phyloP scores from a whole-genome alignment of 805 yeast genomes.

The Metschnikowia bowlesiae region DNA sequence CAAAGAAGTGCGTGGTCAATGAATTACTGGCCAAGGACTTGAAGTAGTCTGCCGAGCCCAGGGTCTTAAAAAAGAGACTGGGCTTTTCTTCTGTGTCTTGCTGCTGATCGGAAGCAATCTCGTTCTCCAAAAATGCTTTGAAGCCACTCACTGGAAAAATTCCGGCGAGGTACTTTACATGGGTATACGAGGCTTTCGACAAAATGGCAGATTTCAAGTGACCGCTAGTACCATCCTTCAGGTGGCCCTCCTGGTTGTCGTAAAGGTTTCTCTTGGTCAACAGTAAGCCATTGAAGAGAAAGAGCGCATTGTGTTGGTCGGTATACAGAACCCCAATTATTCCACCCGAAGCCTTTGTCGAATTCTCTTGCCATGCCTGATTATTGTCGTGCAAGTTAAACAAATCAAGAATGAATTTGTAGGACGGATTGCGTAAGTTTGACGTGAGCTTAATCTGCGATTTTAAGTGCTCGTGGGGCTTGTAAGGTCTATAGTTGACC shows the following conservation, averaged over 20 bases:
- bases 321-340: constrained; percentile 45
- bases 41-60: constrained; percentile 27
- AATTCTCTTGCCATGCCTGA: constrained; percentile 49
- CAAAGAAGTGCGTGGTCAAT: constrained; percentile 47
- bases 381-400: constrained; percentile 38
- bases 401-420: constrained; percentile 35
- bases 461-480: constrained; percentile 45
- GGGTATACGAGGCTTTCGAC: constrained; percentile 22
- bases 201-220: constrained; percentile 33
- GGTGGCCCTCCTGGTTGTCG: constrained; percentile 48
- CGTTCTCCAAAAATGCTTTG: constrained; percentile 60
- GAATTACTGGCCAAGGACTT: constrained; percentile 41
- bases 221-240: constrained; percentile 32
- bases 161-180: constrained; percentile 2
- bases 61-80: constrained; percentile 32
- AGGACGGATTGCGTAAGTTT: constrained; percentile 44
- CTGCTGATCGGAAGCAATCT: constrained; percentile 36
- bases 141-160: constrained; percentile 25
- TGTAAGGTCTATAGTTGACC: constrained; percentile 47
- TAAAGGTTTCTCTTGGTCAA: constrained; percentile 53
- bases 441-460: constrained; percentile 43
- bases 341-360: constrained; percentile 52
- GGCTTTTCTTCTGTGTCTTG: constrained; percentile 20
- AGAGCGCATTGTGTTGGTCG: constrained; percentile 22
- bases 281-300: constrained; percentile 50